Evolutionary conservation across 2,329 filamentous ascomycete species (phyloP), one percentile per base, ranked within the genome.

Genomic region (Cladophialophora bantiana): DNA sequence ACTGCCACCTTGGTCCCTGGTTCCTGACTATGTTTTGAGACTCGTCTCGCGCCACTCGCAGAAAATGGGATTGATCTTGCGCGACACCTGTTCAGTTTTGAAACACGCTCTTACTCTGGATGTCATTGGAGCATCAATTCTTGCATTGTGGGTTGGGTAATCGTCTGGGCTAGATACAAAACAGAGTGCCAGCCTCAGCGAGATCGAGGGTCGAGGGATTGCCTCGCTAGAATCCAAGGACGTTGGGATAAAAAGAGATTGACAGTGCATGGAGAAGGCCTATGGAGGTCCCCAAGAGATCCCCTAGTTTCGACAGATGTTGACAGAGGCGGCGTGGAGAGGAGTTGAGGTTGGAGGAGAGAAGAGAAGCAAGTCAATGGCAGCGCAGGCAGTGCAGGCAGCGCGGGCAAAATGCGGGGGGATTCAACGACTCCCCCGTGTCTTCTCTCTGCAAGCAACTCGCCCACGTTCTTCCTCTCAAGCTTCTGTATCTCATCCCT

Each of bases 1-100:
- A 26, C 56, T 15, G 38, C 20, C 20, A 18, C 9, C 31, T 15
- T 50, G 13, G 45, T 4, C 26, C 20, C 45, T 60, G n/a, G 31
- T 35, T 18, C 20, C 20, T 36, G 57, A 32, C 20, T 60, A 36
- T 60, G 40, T 50, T 31, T 50, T 32, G 57, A 52, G 15, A 60
- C 15, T 12, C 18, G 50, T 13, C 57, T 60, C 26, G 20, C 42
- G 34, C 15, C 20, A 12, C 15, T 34, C 18, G 40, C 40, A 4
- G 57, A 26, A 15, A 40, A 26, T 60, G 57, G n/a, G 40, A 52
- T 32, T 18, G 13, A 6, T 15, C 40, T 18, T 31, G 40, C 57
- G 12, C 20, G 20, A 42, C 42, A 26, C 18, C 38, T 18, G 9
- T 4, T 18, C 48, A 32, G 20, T 13, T 12, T 59, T 48, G 5